Evolutionary conservation across 1,139 yeast genomes (phyloP), one percentile per base, ranked within the genome.

Genomic region (Candida sojae): DNA sequence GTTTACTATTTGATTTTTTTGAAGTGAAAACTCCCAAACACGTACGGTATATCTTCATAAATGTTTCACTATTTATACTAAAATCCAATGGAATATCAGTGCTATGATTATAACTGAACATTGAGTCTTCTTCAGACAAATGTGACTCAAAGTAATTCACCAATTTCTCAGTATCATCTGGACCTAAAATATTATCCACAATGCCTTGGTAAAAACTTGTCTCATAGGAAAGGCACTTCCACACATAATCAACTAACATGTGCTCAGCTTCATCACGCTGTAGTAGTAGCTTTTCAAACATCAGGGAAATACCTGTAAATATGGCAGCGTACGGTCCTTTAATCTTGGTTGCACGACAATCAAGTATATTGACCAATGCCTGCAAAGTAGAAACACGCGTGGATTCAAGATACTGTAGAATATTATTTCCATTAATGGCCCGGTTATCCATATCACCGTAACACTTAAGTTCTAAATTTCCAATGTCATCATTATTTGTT

Each of bases 161-260:
- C 23, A 67, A 53, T 40, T 57, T 55, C 21, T 61, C 62, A 4
- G 72, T 64, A 39, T 66, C 70, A 26, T 60, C 60, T 8, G 61
- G 56, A 9, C 49, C 53, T n/a, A 59, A 36, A 17, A 56, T 49
- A 28, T 56, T 47, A 25, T 42, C 44, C 35, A 58, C 58, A n/a
- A 64, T 47, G 2, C 50, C 48, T 7, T 60, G 45, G 45, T 55
- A 61, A 48, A 57, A 63, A 23, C 37, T 41, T 4, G 54, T 45
- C 40, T 69, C 73, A 44, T 64, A 55, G 5, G 46, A 46, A 30
- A 60, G 52, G 45, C 71, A 66, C 30, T 51, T 45, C 36, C 55
- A 52, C 17, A 69, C 45, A 47, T 60, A 66, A 2, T 53, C 48
- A 2, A 56, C 53, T 34, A 69, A 48, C 9, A 49, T 48, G 0